phyloP scores from a whole-genome alignment of 2,329 filamentous ascomycete genomes.

The Phialemoniopsis sp. region DNA sequence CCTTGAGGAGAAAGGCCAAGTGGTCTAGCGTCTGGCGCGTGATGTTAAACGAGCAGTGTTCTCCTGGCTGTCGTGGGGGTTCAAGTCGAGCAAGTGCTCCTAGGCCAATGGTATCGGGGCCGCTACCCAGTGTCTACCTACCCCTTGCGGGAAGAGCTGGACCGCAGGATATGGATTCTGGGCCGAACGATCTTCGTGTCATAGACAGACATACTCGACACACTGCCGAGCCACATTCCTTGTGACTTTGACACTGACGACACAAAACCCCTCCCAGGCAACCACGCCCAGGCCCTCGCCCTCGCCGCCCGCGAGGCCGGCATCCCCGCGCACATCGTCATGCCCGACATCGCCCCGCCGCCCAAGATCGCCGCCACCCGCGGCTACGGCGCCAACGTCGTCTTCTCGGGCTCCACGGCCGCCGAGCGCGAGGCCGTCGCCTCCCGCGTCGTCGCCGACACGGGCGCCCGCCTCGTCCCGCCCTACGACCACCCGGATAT shows the following conservation, averaged over 20 bases:
- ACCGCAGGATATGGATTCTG: too few relatives aligned
- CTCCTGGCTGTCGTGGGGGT: too few relatives aligned
- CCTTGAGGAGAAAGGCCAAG: too few relatives aligned
- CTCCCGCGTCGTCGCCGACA: conserved; percentile 61
- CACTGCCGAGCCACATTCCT: background rate
- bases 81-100: too few relatives aligned
- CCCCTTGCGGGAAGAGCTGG: too few relatives aligned
- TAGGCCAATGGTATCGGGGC: too few relatives aligned
- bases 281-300: conserved; percentile 90
- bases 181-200: background rate
- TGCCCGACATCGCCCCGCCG: conserved; percentile 82
- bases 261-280: too few relatives aligned
- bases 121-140: too few relatives aligned
- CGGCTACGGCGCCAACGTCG: conserved; percentile 71
- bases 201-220: background rate
- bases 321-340: conserved; percentile 83
- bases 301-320: conserved; percentile 72
- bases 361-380: conserved; percentile 82
- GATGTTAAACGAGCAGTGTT: too few relatives aligned
- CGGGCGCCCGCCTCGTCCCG: conserved; percentile 75
- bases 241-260: too few relatives aligned
- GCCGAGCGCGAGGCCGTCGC: conserved; percentile 78
- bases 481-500: conserved; percentile 93
- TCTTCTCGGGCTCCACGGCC: conserved; percentile 78
- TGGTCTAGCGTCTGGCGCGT: too few relatives aligned